A percentile compares a stretch with the other conserved stretches of the same genome.
phyloP scores from a whole-genome alignment of 2,329 filamentous ascomycete species.

The Monosporascus sp. region DNA sequence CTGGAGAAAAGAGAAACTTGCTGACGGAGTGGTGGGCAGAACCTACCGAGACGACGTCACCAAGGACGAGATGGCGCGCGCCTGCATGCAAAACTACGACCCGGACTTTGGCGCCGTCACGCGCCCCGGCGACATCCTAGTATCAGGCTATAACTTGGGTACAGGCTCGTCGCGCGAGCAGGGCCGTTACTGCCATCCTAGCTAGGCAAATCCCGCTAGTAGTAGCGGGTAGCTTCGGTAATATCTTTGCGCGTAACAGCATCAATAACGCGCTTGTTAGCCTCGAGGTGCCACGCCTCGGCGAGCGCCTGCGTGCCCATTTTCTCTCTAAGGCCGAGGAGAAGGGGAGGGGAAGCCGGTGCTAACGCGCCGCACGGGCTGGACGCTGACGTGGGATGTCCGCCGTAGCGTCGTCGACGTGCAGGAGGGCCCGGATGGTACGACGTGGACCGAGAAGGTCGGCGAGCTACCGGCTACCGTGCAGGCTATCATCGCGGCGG shows the following conservation, averaged over 20 bases:
- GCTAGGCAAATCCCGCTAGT: slow-evolving; percentile 78
- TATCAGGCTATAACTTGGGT: slow-evolving; percentile 85
- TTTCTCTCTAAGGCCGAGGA: slow-evolving; percentile 34
- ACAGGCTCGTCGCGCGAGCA: slow-evolving; percentile 78
- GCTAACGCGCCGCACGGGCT: slow-evolving; percentile 70
- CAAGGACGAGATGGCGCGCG: slow-evolving; percentile 74
- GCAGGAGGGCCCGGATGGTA: slow-evolving; percentile 56
- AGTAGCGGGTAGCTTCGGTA: slow-evolving; percentile 74
- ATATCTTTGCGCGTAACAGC: slow-evolving; percentile 74
- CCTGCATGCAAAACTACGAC: slow-evolving; percentile 95
- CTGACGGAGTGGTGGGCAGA: no score
- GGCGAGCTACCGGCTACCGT: slow-evolving; percentile 80
- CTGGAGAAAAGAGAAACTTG: no score
- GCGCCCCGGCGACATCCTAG: slow-evolving; percentile 70
- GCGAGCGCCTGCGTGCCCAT: slow-evolving; percentile 59
- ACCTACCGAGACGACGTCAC: slow-evolving; percentile 87
- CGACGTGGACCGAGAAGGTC: slow-evolving; percentile 73
- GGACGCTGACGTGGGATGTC: slow-evolving; percentile 81
- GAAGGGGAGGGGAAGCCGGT: slow-evolving; percentile 30
- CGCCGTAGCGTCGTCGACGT: slow-evolving; percentile 64
- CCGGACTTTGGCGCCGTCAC: slow-evolving; percentile 59
- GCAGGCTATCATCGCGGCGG: slow-evolving; percentile 75
- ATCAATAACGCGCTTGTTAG: slow-evolving; percentile 77
- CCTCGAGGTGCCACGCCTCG: slow-evolving; percentile 63
- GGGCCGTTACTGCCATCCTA: slow-evolving; percentile 77